phyloP scores from a whole-genome alignment of 208 protist genomes.

The Entamoeba invadens region DNA sequence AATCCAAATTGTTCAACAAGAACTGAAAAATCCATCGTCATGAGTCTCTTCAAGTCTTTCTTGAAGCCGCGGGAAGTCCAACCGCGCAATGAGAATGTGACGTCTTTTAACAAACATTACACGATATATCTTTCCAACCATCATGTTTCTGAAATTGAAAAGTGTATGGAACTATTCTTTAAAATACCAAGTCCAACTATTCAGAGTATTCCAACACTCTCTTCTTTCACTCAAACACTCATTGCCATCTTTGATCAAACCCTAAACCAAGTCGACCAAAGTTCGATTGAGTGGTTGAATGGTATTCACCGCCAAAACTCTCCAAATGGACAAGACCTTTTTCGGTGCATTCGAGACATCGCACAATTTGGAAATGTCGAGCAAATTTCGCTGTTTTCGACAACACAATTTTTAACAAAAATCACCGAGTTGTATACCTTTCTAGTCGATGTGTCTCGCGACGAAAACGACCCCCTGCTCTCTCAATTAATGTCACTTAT shows the following conservation, averaged over 20 bases:
- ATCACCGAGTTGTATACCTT: background rate
- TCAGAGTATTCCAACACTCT: background rate
- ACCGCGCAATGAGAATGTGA: background rate
- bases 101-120: background rate
- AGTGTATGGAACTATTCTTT: background rate
- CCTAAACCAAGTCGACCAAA: background rate
- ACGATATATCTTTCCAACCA: background rate
- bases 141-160: background rate
- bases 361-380: background rate
- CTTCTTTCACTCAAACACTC: background rate
- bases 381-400: background rate
- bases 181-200: background rate
- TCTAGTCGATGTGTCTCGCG: background rate
- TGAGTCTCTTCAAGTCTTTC: background rate
- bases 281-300: background rate
- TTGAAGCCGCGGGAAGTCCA: too few relatives aligned
- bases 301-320: background rate
- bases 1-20: too few relatives aligned
- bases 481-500: background rate
- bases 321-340: background rate
- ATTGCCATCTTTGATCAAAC: background rate
- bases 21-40: too few relatives aligned
- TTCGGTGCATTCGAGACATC: background rate
- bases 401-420: background rate
- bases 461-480: background rate